Conservation (phyloP, 805 yeast genomes). For the Starmerella davenportii region DNA sequence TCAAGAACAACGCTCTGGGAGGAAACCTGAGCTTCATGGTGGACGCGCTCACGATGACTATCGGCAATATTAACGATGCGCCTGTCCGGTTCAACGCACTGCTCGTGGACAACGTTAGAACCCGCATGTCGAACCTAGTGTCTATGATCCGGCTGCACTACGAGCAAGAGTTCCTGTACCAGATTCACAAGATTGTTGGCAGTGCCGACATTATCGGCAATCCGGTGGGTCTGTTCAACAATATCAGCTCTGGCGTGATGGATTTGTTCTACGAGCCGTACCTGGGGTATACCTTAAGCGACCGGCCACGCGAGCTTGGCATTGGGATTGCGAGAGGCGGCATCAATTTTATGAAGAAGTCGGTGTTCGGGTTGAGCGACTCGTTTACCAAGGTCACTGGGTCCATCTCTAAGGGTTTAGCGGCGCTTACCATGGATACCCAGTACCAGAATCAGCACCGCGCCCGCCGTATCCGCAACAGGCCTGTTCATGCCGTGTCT, state of each 20-base stretch:
- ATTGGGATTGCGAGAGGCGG: slow-evolving; percentile 95
- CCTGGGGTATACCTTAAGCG: slow-evolving; percentile 84
- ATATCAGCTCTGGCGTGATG: slow-evolving; percentile 82
- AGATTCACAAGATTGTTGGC: slow-evolving; percentile 79
- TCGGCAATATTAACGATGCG: slow-evolving; percentile 93
- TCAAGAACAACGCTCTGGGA: slow-evolving; percentile 22
- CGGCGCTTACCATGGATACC: slow-evolving; percentile 76
- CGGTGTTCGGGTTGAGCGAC: slow-evolving; percentile 88
- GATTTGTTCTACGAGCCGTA: slow-evolving; percentile 96
- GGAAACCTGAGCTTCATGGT: slow-evolving; percentile 33
- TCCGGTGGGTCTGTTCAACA: slow-evolving; percentile 91
- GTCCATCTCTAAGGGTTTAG: slow-evolving; percentile 80
- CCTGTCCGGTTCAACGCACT: slow-evolving; percentile 80
- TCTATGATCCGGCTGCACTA: slow-evolving; percentile 69
- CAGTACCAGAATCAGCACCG: slow-evolving; percentile 70
- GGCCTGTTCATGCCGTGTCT: slow-evolving; percentile 67
- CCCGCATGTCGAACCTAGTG: slow-evolving; percentile 55
- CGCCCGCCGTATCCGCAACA: slow-evolving; percentile 53
- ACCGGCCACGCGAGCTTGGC: slow-evolving; percentile 89
- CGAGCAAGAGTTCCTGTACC: slow-evolving; percentile 80
- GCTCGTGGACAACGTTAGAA: slow-evolving; percentile 72
- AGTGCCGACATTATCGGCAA: slow-evolving; percentile 93
- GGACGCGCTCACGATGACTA: slow-evolving; percentile 84
- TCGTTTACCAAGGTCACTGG: slow-evolving; percentile 86
- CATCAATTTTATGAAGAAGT: slow-evolving; percentile 76